Base-by-base conservation (phyloP, 2,329 filamentous ascomycete genomes). In the Aspergillus tubingensis region DNA sequence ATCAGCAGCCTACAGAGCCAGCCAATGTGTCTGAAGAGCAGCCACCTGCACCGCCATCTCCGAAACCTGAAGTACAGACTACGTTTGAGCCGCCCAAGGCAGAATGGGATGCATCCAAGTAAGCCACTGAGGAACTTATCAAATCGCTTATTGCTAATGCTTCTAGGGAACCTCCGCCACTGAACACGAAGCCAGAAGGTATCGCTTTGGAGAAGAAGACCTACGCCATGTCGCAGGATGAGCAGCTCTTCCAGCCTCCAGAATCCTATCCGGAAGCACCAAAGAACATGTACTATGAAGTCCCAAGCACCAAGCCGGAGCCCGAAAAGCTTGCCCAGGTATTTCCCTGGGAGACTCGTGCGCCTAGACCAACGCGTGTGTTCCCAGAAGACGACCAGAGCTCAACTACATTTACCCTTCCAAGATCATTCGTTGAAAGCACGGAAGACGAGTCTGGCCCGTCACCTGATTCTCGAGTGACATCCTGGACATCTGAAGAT, bases 301-400 rank as follows among this genome's bases (percentile, higher is more conserved):
- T 96, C 38, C 92, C 92, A 5, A 72, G 67, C 41, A 75, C 72
- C 36, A 75, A 86, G 58, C 86, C 86, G 21, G 82, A 86, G 51
- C 80, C 83, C 47, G 81, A 87, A 65, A 84, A 80, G 62, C 85
- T 88, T 13, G 83, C 84, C 51, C 83, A 88, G 3, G 88, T 98
- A 52, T 99, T 99, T 75, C 95, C 95, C 0, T 99, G 95, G 95
- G 95, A 99, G 75, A 78, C 77, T 44, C 80, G 88, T 60, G 85
- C 85, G 62, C 83, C 88, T 11, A 86, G 82, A 68, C 78, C 86
- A 8, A 85, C 85, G 7, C 77, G 80, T 23, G 74, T 82, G 19
- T 82, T 82, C 62, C 61, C 74, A 8, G 70, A 77, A 48, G 74
- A 80, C 32, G 67, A 70, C 15, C 64, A 48, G 15, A 57, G 41